Evolutionary conservation across 441 rosid genomes (phyloP), one percentile per base, ranked within the genome.

Genomic region (Rhodomyrtus psidioides): DNA sequence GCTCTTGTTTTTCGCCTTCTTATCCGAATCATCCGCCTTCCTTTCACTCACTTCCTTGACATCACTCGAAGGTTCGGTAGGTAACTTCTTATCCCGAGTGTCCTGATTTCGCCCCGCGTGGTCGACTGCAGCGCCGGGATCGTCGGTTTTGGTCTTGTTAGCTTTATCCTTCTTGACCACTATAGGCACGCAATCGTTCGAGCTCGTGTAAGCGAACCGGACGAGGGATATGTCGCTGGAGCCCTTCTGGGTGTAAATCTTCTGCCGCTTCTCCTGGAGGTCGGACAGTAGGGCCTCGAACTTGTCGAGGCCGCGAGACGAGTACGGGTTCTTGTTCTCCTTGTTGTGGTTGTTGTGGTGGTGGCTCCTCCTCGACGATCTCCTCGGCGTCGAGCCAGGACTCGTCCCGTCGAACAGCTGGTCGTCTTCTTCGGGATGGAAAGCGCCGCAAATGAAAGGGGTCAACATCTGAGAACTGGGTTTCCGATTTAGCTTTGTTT

Each of bases 301-400:
- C 87, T 92, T 94, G 82, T 95, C 98, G 2, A 92, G 95, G 28
- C 98, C 97, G 19, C 92, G 95, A 9, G 83, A 62, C 19, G 96
- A 92, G 87, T 92, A 96, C 2, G 98, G 98, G 94, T 96, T 96
- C 83, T 92, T 93, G 90, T 53, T 89, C 10, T 88, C 56, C 83
- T 85, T 90, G 89, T 42, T 42, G 7, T 42, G 42, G 42, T 39
- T n/a, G 42, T 42, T 34, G 86, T n/a, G n/a, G 74, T 27, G 54
- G 60, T 59, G 51, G 82, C 85, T 57, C 74, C 85, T 86, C 70
- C 87, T 91, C 58, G 89, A 90, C 70, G 95, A 88, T 87, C 86
- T 89, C 75, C 86, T 90, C 74, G 95, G 95, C 4, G 95, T 84
- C 9, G 92, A 83, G 60, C 62, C 81, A 7, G 87, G 84, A 39